Evolutionary conservation across 495 filamentous ascomycete genomes (phyloP), one percentile per base, ranked within the genome.

Genomic region (Lichenothelia convexa): DNA sequence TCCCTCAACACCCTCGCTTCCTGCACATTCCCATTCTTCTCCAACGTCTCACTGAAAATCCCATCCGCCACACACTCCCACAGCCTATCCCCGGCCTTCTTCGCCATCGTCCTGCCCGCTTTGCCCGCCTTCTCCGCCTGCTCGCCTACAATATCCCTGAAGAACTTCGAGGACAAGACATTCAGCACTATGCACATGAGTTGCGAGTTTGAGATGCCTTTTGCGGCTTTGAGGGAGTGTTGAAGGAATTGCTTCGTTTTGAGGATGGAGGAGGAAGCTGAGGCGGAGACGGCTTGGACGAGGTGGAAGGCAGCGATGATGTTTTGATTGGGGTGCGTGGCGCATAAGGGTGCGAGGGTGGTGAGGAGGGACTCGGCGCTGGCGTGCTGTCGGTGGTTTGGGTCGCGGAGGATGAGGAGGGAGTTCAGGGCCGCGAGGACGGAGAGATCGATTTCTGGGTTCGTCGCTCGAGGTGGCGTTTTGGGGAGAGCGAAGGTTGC

Each of bases 111-210:
- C 36, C 71, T 62, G 20, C 71, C 80, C 0, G 85, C 84, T 30
- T 69, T 65, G 0, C 80, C 80, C 42, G 78, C 80, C 61, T 93
- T 94, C 44, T 91, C 73, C 2, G 87, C 80, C 57, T 95, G 87
- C 39, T 84, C 83, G 23, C 81, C 83, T 2, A 93, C 71, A 9
- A 87, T 78, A 21, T 77, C 78, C 18, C 71, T 66, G 60, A 94
- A 95, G 53, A 95, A 84, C 31, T 73, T 69, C 52, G 62, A 69
- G 45, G 78, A 76, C 82, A 95, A 86, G 45, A 91, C 72, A 43
- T 70, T 83, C 27, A 99, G 64, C 3, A 76, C 71, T 43, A 94
- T 81, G 43, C 73, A 78, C 6, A 82, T 66, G 38, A 84, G 76
- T 36, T 89, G 87, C 32, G 56, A 62, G 47, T 82, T 79, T 34